These are phyloP conservation scores for Pythium plurisporium DNA, from an alignment of 352 stramenopile genomes.

Conservation along the genomic window DNA sequence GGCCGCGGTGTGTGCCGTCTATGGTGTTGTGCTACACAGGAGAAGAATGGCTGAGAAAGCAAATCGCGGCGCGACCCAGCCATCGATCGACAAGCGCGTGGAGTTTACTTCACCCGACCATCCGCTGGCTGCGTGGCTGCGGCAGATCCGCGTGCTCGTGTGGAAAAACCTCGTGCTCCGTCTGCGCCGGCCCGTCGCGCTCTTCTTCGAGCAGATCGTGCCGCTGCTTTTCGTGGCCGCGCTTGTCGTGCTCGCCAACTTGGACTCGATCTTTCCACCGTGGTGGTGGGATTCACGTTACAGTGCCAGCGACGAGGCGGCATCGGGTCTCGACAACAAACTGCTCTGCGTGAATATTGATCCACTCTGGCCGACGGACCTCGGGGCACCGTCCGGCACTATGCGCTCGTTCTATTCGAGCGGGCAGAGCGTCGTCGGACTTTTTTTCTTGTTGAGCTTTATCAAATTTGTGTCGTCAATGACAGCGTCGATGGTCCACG, in stretches of 20 bases:
- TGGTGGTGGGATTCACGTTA: not conserved
- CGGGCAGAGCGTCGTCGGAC: conserved; percentile 35
- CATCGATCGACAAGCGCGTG: not conserved
- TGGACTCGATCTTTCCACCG: conserved; percentile 26
- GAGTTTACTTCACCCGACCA: not conserved
- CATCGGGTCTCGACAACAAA: conserved; percentile 12
- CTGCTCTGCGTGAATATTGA: conserved; percentile 25
- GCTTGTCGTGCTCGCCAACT: conserved; percentile 32
- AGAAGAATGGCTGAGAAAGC: not conserved
- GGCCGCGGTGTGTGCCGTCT: not conserved
- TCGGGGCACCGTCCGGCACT: conserved; percentile 25
- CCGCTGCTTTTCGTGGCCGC: conserved; percentile 33
- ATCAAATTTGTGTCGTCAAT: conserved; percentile 61
- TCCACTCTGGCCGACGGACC: conserved; percentile 3
- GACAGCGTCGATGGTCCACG: conserved; percentile 67
- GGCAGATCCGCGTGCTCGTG: conserved; percentile 31
- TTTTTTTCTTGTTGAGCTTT: conserved; percentile 40
- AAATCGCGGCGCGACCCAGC: no score
- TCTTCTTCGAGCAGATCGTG: conserved; percentile 34
- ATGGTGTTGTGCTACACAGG: not conserved
- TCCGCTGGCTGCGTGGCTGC: conserved; percentile 7
- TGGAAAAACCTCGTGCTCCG: conserved; percentile 43
- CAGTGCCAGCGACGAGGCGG: not conserved
- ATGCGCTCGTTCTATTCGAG: conserved; percentile 39
- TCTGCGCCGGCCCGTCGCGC: conserved; percentile 19